Evolutionary conservation across 805 yeast genomes (phyloP).

Genomic region (Candida andamanensis): DNA sequence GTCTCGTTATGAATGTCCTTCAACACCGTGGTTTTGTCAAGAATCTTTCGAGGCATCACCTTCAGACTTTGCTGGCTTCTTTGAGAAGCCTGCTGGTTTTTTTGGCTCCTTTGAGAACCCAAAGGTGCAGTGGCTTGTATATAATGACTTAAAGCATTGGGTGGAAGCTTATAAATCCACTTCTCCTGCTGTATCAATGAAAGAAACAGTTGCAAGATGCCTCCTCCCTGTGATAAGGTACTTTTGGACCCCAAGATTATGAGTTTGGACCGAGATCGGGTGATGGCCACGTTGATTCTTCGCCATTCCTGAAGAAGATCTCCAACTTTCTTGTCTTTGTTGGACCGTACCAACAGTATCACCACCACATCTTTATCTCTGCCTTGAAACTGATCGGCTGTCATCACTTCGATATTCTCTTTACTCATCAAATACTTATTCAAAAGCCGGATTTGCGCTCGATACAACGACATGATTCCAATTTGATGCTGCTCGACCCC

Average conservation of each 20-base stretch:
- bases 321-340: constrained; percentile 61
- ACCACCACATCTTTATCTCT: constrained; percentile 90
- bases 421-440: constrained; percentile 19
- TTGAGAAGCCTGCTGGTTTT: too few relatives aligned
- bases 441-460: constrained; percentile 60
- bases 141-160: constrained; percentile 36
- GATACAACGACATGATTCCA: constrained; percentile 86
- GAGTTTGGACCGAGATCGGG: constrained; percentile 81
- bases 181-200: constrained; percentile 47
- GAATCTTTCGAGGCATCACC: too few relatives aligned
- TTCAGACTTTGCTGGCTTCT: too few relatives aligned
- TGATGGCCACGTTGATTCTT: constrained; percentile 89
- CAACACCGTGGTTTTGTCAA: neutral
- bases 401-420: constrained; percentile 64
- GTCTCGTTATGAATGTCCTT: too few relatives aligned
- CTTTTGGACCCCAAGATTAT: constrained; percentile 74
- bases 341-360: constrained; percentile 84
- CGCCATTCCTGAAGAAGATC: constrained; percentile 83
- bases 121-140: constrained; percentile 3
- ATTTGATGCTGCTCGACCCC: constrained; percentile 59
- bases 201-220: constrained; percentile 56
- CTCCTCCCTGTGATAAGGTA: constrained; percentile 47
- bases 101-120: neutral
- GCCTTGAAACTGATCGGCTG: constrained; percentile 96
- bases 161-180: constrained; percentile 63